Evolutionary conservation across 129 eudicot genomes (phyloP), one percentile per base, ranked within the genome.

Genomic region (Gnaphalium uliginosum): DNA sequence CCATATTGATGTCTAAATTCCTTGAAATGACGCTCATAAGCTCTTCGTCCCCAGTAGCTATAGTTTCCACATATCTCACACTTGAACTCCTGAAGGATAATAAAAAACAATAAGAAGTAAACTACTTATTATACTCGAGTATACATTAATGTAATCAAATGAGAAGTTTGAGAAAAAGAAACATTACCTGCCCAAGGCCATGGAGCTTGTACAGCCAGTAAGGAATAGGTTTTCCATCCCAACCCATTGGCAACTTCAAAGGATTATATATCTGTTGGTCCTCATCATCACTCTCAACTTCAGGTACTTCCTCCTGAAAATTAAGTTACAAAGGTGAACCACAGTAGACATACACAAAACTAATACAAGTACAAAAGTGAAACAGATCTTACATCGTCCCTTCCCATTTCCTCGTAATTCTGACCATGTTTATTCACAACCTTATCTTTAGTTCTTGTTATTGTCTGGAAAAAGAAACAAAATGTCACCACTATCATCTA

Each of bases 171-270:
- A 21, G 0, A 24, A 13, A 0, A 15, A 33, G 18, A 41, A 29
- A 11, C 29, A 48, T 30, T 50, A 75, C 79, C 79, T 75, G 79
- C 24, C 79, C 79, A 65, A 75, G 79, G 58, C 99, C 99, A 87
- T 95, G 99, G 79, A 95, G 97, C 79, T 95, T 95, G 79, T 95
- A 95, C 48, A 95, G 84, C 99, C 99, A 95, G 77, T 91, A 95
- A 11, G 99, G 99, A 30, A 95, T 95, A 51, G 99, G 99, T 76
- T 91, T 95, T 71, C 99, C 99, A 80, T 95, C 99, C 94, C 94
- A 95, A 48, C 99, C 97, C 96, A 95, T 89, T 26, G 99, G 99
- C 85, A 95, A 68, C 79, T 95, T 95, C 72, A 95, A 85, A 56
- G 97, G 97, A 83, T 95, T 95, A 78, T 91, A 91, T 67, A 95